These are phyloP conservation scores for Abortiporus biennis DNA, from an alignment of 1,284 basidiomycete genomes.

Conservation along the genomic window DNA sequence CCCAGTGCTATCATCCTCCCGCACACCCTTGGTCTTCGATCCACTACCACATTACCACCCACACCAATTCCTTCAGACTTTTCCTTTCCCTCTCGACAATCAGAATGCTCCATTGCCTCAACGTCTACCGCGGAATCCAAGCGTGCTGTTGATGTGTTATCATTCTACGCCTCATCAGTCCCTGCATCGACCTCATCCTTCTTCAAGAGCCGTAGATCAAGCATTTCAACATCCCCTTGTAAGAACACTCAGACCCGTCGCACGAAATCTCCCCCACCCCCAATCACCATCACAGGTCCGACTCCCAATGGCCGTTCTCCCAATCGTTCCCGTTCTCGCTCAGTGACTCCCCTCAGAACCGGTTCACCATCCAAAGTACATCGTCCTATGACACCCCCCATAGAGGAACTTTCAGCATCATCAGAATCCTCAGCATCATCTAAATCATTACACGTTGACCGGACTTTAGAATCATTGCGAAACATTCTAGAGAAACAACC, in stretches of 20 bases:
- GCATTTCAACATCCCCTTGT: slow-evolving; percentile 12
- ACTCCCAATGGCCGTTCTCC: slow-evolving; percentile 4
- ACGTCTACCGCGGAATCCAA: background rate
- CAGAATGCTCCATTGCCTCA: slow-evolving; percentile 16
- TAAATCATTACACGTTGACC: slow-evolving; percentile 43
- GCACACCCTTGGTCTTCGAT: slow-evolving; percentile 62
- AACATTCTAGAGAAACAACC: slow-evolving; percentile 56
- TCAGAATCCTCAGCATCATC: slow-evolving; percentile 34
- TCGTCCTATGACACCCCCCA: slow-evolving; percentile 43
- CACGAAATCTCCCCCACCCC: slow-evolving; percentile 22
- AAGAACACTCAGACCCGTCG: slow-evolving; percentile 7
- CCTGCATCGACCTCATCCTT: slow-evolving; percentile 6
- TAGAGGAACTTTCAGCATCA: slow-evolving; percentile 45
- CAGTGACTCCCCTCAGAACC: slow-evolving; percentile 24
- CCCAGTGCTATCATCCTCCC: slow-evolving; percentile 52
- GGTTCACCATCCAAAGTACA: slow-evolving; percentile 28
- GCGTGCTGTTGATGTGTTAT: slow-evolving; percentile 9
- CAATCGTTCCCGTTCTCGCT: slow-evolving; percentile 12
- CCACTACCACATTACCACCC: slow-evolving; percentile 31
- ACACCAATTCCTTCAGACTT: slow-evolving; percentile 24
- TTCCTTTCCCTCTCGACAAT: slow-evolving; percentile 22
- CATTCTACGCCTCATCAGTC: background rate
- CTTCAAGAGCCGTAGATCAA: slow-evolving; percentile 9
- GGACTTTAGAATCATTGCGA: slow-evolving; percentile 57
- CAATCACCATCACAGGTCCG: slow-evolving; percentile 17